phyloP scores from a whole-genome alignment of 257 asterid species.

The Solanum ahanhuiri region DNA sequence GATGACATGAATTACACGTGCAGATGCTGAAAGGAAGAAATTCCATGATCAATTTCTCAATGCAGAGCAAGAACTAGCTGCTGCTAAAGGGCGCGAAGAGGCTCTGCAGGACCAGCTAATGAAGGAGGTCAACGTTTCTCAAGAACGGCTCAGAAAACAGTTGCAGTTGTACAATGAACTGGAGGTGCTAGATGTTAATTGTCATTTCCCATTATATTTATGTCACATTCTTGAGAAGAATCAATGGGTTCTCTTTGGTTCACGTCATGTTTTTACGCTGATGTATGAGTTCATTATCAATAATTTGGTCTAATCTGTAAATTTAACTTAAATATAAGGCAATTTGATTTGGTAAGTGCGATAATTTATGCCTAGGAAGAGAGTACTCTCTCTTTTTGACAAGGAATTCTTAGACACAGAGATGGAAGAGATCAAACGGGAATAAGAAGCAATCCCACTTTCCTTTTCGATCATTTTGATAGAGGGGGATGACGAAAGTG shows the following conservation, averaged over 20 bases:
- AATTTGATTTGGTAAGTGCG: neutral
- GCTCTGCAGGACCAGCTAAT: constrained; percentile 61
- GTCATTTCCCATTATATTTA: neutral
- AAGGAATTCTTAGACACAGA: neutral
- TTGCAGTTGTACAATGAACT: constrained; percentile 68
- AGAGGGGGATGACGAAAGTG: neutral
- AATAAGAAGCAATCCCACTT: neutral
- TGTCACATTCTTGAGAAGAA: constrained; percentile 2
- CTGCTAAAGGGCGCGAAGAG: constrained; percentile 82
- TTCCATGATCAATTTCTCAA: constrained; percentile 50
- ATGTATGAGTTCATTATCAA: neutral
- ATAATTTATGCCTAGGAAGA: neutral
- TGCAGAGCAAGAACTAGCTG: constrained; percentile 92
- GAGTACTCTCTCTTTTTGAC: neutral
- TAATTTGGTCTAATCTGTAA: neutral
- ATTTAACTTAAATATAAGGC: neutral
- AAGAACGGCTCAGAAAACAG: constrained; percentile 66
- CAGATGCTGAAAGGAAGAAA: constrained; percentile 79
- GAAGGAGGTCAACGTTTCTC: constrained; percentile 71
- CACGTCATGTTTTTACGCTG: neutral
- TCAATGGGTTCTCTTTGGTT: neutral
- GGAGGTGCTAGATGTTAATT: constrained; percentile 42
- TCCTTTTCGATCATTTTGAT: neutral
- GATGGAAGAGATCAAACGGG: neutral
- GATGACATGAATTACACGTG: constrained; percentile 5